Evolutionary conservation across 805 yeast species (phyloP), one percentile per base, ranked within the genome.

Genomic region (Schwanniomyces sp.): DNA sequence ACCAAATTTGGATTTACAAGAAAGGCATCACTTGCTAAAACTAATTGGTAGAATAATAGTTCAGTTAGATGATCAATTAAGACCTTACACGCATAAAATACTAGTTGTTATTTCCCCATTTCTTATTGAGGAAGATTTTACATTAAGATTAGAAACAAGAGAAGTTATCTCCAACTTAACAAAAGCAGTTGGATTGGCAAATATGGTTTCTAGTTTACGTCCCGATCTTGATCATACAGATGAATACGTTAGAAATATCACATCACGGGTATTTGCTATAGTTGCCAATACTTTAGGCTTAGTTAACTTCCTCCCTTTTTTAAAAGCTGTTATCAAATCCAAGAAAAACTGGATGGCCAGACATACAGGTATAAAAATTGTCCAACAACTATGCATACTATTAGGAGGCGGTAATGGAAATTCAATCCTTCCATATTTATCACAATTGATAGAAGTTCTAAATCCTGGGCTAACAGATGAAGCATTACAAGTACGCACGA

Each of bases 211-310:
- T 1, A 79, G 84, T 0, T 69, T 92, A 61, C 74, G 96, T 45
- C 89, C 94, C 0, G 95, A 90, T 63, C 78, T 94, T 39, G 96
- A 87, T 54, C 83, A 86, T 56, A 77, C 77, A 8, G 97, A 91
- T 58, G 97, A 91, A 55, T 84, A 82, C 55, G 84, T 87, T 7
- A 72, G 97, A 45, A 85, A 86, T 55, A 73, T 83, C 0, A 85
- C 95, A 0, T 80, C 97, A 0, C 72, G 92, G 46, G 81, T 91
- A 0, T 74, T 91, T 62, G 97, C 97, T 0, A 86, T 90, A 5
- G 90, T 87, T 2, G 91, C 95, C 0, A 80, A 82, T 41, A 80
- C 96, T 0, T 63, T 91, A 32, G 97, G 97, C 0, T 70, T 90
- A 7, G 83, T 79, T 1, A 67, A 80, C 5, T 63, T 89, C 40